Evolutionary conservation across 1,284 basidiomycete species (phyloP).

Genomic region (Fomes fomentarius): DNA sequence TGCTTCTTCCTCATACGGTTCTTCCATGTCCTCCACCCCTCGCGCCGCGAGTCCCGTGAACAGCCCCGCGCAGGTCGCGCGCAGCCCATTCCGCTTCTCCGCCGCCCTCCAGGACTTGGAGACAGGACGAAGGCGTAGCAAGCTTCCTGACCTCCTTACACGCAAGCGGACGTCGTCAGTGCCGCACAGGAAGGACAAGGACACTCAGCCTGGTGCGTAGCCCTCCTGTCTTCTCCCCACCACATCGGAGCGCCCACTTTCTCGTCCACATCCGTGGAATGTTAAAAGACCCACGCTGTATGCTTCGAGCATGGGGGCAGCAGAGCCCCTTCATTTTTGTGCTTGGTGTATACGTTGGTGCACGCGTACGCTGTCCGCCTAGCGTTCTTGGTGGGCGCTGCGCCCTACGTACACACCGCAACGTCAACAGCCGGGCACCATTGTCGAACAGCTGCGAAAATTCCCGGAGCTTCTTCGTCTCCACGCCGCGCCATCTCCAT

Average conservation of each 20-base stretch:
- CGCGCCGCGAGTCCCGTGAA: slow-evolving; percentile 16
- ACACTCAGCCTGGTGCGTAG: slow-evolving; percentile 15
- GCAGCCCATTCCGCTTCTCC: slow-evolving; percentile 17
- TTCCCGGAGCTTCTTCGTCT: slow-evolving; percentile 3
- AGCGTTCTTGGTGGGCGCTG: slow-evolving; percentile 9
- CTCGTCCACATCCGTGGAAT: neutral
- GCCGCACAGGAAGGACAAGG: slow-evolving; percentile 19
- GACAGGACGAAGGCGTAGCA: slow-evolving; percentile 18
- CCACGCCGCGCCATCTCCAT: slow-evolving; percentile 7
- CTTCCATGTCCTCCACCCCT: slow-evolving; percentile 10
- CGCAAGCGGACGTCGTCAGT: slow-evolving; percentile 23
- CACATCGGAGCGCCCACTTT: slow-evolving; percentile 10
- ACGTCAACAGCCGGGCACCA: slow-evolving; percentile 11
- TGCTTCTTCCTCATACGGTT: slow-evolving; percentile 19
- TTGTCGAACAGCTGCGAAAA: slow-evolving; percentile 8
- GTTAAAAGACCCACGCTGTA: neutral
- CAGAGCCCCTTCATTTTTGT: neutral
- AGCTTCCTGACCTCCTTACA: slow-evolving; percentile 19
- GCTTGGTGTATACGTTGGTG: neutral
- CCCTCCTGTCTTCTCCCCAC: neutral
- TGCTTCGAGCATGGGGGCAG: neutral
- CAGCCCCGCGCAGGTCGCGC: slow-evolving; percentile 15
- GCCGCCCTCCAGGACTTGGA: slow-evolving; percentile 17
- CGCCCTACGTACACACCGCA: slow-evolving; percentile 11
- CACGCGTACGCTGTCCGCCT: neutral